Conservation (phyloP, 1,284 basidiomycete species). For the Cryptococcus jaspeensis region DNA sequence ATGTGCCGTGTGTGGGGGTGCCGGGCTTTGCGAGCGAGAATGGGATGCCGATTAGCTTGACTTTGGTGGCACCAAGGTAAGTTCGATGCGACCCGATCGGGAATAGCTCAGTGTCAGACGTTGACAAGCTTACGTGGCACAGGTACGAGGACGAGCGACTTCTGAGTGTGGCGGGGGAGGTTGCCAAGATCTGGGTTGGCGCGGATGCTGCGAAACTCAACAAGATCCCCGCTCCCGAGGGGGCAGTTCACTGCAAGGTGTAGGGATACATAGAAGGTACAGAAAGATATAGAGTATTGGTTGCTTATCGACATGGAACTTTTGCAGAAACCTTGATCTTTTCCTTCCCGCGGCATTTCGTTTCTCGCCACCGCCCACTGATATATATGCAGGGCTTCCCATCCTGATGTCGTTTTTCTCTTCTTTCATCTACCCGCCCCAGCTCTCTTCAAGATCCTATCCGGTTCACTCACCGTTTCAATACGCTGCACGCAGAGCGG, state of each 20-base stretch:
- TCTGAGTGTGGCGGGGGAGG: conserved; percentile 16
- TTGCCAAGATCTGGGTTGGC: conserved; percentile 22
- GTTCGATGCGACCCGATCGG: background rate
- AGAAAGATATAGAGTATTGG: too few species aligned
- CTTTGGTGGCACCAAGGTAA: conserved; percentile 26
- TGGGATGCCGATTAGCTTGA: conserved; percentile 31
- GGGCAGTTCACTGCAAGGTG: conserved; percentile 5
- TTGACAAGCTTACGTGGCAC: background rate
- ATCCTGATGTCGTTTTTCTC: too few species aligned
- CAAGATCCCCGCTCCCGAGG: conserved; percentile 13
- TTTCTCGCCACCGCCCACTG: background rate
- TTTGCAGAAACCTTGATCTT: background rate
- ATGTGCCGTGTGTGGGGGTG: conserved; percentile 28
- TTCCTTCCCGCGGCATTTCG: too few species aligned
- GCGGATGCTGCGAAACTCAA: conserved; percentile 18
- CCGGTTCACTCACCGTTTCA: too few species aligned
- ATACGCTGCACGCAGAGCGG: too few species aligned
- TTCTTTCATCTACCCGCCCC: background rate
- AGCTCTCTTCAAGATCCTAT: too few species aligned
- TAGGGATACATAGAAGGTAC: background rate
- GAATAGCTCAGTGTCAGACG: background rate
- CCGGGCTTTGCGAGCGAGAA: conserved; percentile 26
- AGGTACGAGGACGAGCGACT: conserved; percentile 28
- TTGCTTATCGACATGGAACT: too few species aligned
- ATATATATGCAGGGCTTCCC: too few species aligned